A percentile compares a stretch with the other conserved stretches of the same genome.
These are phyloP conservation scores for Angophora floribunda DNA, from an alignment of 345 rosid genomes.

Conservation along the genomic window DNA sequence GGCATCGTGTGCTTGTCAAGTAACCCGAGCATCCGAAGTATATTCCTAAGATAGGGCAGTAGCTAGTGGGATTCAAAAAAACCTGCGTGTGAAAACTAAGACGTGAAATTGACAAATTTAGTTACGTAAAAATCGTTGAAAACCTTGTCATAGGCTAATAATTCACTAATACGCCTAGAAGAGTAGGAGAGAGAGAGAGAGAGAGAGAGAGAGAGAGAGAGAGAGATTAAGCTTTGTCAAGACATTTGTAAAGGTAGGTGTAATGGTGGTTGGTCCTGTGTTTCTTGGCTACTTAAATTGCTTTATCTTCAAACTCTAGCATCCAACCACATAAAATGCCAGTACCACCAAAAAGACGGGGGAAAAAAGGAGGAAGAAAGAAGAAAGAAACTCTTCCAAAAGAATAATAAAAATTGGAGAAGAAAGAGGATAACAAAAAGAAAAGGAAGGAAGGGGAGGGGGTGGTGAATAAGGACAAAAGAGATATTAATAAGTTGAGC, in stretches of 20 bases:
- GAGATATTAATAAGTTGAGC: neutral
- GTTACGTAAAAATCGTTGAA: neutral
- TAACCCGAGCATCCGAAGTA: neutral
- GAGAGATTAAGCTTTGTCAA: neutral
- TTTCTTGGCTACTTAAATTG: conserved; percentile 34
- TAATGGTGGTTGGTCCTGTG: conserved; percentile 34
- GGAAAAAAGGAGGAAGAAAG: neutral
- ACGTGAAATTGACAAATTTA: neutral
- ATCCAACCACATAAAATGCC: conserved; percentile 29
- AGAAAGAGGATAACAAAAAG: conserved; percentile 17
- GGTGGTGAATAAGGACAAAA: neutral
- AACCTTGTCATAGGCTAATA: neutral
- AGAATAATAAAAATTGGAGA: neutral
- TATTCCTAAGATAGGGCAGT: neutral
- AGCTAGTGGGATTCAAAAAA: neutral
- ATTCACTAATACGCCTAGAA: neutral
- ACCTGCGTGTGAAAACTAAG: neutral
- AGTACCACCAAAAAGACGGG: neutral
- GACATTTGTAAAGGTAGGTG: conserved; percentile 19
- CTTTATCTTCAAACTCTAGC: conserved; percentile 43
- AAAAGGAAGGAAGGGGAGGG: neutral
- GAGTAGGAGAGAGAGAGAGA: neutral
- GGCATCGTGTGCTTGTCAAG: neutral
- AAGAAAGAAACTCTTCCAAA: neutral
- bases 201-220: neutral